A percentile compares a stretch with the other conserved stretches of the same genome.
phyloP scores from a whole-genome alignment of 2,329 filamentous ascomycete species.

The Cladobotryum protrusum region DNA sequence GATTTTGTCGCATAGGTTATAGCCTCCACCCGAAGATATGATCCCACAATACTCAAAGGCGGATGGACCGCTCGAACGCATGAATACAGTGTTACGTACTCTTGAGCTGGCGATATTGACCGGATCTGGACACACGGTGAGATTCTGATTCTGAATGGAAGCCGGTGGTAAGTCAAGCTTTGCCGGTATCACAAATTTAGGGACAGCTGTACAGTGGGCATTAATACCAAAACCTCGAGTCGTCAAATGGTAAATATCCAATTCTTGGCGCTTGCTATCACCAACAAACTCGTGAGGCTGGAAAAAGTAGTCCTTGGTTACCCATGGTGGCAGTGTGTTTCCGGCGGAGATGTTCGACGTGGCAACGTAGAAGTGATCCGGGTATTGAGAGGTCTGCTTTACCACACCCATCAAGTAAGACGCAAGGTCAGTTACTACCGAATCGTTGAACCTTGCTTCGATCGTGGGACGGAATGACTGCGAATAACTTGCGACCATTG shows the following conservation, averaged over 20 bases:
- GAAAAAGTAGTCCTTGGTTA: slow-evolving; percentile 39
- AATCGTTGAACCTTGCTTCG: slow-evolving; percentile 17
- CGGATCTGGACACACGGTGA: neutral
- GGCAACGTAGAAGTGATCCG: slow-evolving; percentile 26
- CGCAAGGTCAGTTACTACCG: slow-evolving; percentile 1
- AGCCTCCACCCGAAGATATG: neutral
- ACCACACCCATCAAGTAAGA: neutral
- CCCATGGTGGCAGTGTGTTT: slow-evolving; percentile 45
- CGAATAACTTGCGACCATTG: neutral
- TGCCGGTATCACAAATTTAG: neutral
- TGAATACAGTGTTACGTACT: neutral
- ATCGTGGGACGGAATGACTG: slow-evolving; percentile 13
- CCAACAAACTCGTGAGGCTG: slow-evolving; percentile 26
- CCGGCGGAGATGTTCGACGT: slow-evolving; percentile 40
- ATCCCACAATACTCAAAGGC: slow-evolving; percentile 15
- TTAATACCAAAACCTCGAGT: slow-evolving; percentile 24
- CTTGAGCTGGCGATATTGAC: neutral
- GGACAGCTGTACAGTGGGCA: slow-evolving; percentile 17
- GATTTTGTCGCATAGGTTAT: neutral
- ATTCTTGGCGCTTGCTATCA: neutral
- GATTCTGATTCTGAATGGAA: neutral
- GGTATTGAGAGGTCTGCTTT: slow-evolving; percentile 10
- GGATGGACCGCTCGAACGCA: slow-evolving; percentile 2
- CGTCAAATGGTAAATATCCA: neutral
- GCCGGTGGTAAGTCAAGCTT: neutral